Conservation (phyloP, 164 flowering plant species). For the Stephania cephalantha region DNA sequence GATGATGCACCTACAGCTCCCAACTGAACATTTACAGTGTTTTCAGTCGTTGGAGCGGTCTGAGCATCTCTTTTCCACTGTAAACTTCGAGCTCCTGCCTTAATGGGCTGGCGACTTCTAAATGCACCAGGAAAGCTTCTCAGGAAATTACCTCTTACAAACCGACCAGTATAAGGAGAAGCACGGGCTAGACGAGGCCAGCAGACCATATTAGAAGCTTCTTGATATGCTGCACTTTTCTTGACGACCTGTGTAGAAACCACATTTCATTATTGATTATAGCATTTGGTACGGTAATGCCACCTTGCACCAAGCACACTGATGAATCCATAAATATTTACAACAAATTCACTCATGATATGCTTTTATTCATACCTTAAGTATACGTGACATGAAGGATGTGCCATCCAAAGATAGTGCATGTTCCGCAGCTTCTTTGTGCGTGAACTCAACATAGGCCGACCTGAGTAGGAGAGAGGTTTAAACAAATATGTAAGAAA, state of each 20-base stretch:
- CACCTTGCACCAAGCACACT: not conserved
- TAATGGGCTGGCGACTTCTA: conserved; percentile 42
- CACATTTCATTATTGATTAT: not conserved
- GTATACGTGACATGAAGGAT: conserved; percentile 90
- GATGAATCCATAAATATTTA: not conserved
- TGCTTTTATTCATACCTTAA: conserved; percentile 51
- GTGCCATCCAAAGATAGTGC: conserved; percentile 85
- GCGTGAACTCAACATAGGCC: conserved; percentile 80
- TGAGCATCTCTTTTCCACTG: conserved; percentile 86
- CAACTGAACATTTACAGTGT: conserved; percentile 12
- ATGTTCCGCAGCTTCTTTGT: conserved; percentile 78
- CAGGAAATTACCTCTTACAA: conserved; percentile 43
- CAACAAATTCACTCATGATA: not conserved
- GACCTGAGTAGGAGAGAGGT: conserved; percentile 43
- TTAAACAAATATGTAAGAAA: conserved; percentile 2
- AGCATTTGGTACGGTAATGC: not conserved
- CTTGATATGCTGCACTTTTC: conserved; percentile 47
- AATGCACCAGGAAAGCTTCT: conserved; percentile 47
- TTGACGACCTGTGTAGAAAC: conserved; percentile 47
- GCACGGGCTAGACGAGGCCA: conserved; percentile 59
- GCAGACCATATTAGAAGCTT: conserved; percentile 31
- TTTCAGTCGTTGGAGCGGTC: conserved; percentile 14
- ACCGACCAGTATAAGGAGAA: conserved; percentile 48
- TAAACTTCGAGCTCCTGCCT: conserved; percentile 63
- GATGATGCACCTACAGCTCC: conserved; percentile 15